Evolutionary conservation across 108 stramenopile species (phyloP).

Genomic region (Chaetoceros muelleri): DNA sequence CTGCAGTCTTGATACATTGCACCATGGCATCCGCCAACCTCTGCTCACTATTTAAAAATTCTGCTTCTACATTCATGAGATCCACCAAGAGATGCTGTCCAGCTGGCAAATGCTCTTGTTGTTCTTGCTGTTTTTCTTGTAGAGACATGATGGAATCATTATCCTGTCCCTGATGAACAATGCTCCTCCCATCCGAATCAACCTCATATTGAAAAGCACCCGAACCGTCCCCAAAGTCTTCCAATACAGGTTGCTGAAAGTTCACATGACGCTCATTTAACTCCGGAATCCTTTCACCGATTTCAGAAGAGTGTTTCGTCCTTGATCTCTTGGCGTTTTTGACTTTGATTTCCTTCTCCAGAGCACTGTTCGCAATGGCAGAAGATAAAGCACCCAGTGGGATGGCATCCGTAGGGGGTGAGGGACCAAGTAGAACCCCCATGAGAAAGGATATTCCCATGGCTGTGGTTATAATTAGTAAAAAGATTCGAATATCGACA

Average conservation of each 20-base stretch:
- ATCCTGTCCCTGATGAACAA: neutral
- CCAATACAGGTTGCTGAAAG: conserved; percentile 20
- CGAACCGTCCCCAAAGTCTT: conserved; percentile 15
- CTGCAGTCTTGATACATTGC: conserved; percentile 40
- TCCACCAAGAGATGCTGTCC: conserved; percentile 79
- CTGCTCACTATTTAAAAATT: conserved; percentile 57
- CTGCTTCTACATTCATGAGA: conserved; percentile 61
- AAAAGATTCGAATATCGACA: conserved; percentile 67
- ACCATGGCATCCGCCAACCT: conserved; percentile 62
- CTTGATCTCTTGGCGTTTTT: conserved; percentile 1
- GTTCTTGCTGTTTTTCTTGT: neutral
- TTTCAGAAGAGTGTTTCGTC: conserved; percentile 3
- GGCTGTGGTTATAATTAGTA: conserved; percentile 47
- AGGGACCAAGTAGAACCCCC: conserved; percentile 54
- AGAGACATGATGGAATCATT: neutral
- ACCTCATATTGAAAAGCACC: conserved; percentile 7
- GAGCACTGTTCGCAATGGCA: neutral
- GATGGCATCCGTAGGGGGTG: conserved; percentile 16
- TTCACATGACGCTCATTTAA: conserved; percentile 35
- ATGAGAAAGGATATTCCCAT: conserved; percentile 59
- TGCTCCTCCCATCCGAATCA: neutral
- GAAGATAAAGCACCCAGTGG: conserved; percentile 11
- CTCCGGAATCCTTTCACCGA: conserved; percentile 14
- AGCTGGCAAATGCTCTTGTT: conserved; percentile 17
- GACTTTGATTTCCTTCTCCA: neutral